Evolutionary conservation across 352 stramenopile genomes (phyloP), one percentile per base, ranked within the genome.

Genomic region (Phytophthora brassicae): DNA sequence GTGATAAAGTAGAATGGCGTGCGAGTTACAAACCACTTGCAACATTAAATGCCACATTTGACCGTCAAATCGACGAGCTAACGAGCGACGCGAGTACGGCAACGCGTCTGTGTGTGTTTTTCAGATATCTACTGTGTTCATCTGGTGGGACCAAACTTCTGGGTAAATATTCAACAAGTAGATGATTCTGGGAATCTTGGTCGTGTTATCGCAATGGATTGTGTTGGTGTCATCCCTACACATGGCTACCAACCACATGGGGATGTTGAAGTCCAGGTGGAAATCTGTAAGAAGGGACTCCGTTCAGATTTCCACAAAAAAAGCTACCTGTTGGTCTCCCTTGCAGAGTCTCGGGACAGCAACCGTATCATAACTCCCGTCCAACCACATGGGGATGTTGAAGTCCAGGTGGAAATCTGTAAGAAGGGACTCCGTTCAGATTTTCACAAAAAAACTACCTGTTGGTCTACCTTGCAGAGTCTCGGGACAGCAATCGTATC

Each of bases 1-100:
- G n/a, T 45, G 38, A 11, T 48, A 9, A 39, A 51, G 19, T 6
- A 26, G 12, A 28, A 31, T 66, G 55, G 29, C 62, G 62, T 66
- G 56, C 62, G 55, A 45, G 33, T 53, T 70, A 31, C 29, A 22
- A 35, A 36, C 23, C 36, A 17, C 6, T 57, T 23, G 19, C 48
- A 56, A 38, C 13, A 8, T 45, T 12, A 38, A 55, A 55, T 56
- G 54, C 28, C 56, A 64, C 20, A n/a, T 20, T 12, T 29, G 12
- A 26, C 23, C n/a, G n/a, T n/a, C n/a, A n/a, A n/a, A n/a, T n/a
- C n/a, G n/a, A n/a, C n/a, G n/a, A n/a, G n/a, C n/a, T n/a, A n/a
- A n/a, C n/a, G n/a, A n/a, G n/a, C n/a, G n/a, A n/a, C n/a, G n/a
- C n/a, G n/a, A n/a, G n/a, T n/a, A n/a, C n/a, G n/a, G n/a, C n/a